These are phyloP conservation scores for Aspergillus intermedius DNA, from an alignment of 2,329 filamentous ascomycete genomes.

Conservation along the genomic window DNA sequence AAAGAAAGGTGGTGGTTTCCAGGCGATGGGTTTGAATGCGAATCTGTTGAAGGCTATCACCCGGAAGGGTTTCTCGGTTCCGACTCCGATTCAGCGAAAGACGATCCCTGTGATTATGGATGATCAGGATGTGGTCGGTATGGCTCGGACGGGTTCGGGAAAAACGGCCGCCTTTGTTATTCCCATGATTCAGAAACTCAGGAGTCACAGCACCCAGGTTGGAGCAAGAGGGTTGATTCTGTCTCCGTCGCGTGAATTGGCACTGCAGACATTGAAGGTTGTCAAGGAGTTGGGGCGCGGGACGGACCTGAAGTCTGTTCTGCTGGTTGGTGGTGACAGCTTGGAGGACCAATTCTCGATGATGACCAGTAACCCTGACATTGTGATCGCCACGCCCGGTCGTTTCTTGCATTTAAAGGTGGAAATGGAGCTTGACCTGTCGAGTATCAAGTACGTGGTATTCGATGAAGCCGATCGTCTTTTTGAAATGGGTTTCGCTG, in stretches of 20 bases:
- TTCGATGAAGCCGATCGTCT: slow-evolving; percentile 96
- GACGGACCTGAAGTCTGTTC: slow-evolving; percentile 82
- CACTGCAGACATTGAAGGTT: slow-evolving; percentile 90
- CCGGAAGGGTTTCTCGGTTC: slow-evolving; percentile 89
- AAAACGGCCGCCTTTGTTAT: slow-evolving; percentile 98
- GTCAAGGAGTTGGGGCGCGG: slow-evolving; percentile 89
- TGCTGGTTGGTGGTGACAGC: slow-evolving; percentile 91
- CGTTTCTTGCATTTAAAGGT: slow-evolving; percentile 95
- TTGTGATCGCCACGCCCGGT: slow-evolving; percentile 93
- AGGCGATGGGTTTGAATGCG: slow-evolving; percentile 82
- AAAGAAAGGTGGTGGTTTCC: slow-evolving; percentile 95
- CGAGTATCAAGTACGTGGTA: slow-evolving; percentile 85
- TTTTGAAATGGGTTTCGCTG: slow-evolving; percentile 97
- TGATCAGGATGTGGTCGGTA: slow-evolving; percentile 92
- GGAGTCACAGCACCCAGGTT: slow-evolving; percentile 77
- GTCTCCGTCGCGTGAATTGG: slow-evolving; percentile 88
- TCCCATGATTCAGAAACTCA: slow-evolving; percentile 92
- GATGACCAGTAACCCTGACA: slow-evolving; percentile 93
- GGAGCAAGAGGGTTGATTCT: slow-evolving; percentile 81
- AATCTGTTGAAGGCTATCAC: slow-evolving; percentile 84
- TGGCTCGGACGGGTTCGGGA: slow-evolving; percentile 97
- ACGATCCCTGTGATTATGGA: slow-evolving; percentile 88
- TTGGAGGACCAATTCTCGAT: slow-evolving; percentile 89
- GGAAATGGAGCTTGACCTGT: slow-evolving; percentile 89
- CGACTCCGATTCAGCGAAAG: slow-evolving; percentile 95